A percentile compares a stretch with the other conserved stretches of the same genome.
phyloP scores from a whole-genome alignment of 805 yeast species.

The Brettanomyces nanus region DNA sequence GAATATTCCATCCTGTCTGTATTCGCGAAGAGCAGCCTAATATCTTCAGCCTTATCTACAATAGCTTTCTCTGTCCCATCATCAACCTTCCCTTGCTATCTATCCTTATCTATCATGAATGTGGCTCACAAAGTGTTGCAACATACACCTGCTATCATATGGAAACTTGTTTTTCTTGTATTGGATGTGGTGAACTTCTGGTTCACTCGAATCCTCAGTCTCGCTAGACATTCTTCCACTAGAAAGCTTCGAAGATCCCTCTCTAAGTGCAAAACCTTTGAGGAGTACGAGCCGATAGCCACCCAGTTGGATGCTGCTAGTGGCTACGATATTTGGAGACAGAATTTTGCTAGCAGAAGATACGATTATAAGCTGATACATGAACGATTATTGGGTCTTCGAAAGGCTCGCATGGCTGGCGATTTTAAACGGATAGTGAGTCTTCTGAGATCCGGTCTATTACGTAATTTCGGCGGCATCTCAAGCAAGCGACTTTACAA shows the following conservation, averaged over 20 bases:
- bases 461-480: slow-evolving; percentile 89
- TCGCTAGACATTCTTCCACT: slow-evolving; percentile 9
- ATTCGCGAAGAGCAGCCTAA: too few relatives aligned
- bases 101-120: neutral
- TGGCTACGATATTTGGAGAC: slow-evolving; percentile 63
- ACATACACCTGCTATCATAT: slow-evolving; percentile 11
- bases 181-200: slow-evolving; percentile 36
- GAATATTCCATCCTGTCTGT: too few relatives aligned
- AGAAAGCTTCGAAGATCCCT: slow-evolving; percentile 4
- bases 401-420: slow-evolving; percentile 49
- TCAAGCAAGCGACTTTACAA: slow-evolving; percentile 71
- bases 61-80: too few relatives aligned
- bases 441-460: slow-evolving; percentile 69
- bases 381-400: slow-evolving; percentile 57
- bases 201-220: slow-evolving; percentile 18
- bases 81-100: too few relatives aligned
- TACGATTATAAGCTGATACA: slow-evolving; percentile 81
- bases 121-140: neutral
- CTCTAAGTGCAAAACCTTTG: slow-evolving; percentile 27
- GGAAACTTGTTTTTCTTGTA: slow-evolving; percentile 30
- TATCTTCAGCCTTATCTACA: too few relatives aligned
- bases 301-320: slow-evolving; percentile 40
- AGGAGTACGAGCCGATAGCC: slow-evolving; percentile 62
- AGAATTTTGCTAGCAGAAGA: slow-evolving; percentile 69
- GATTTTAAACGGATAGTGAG: slow-evolving; percentile 56